Conservation (phyloP, 2,329 filamentous ascomycete genomes). For the Exophiala viscosa region DNA sequence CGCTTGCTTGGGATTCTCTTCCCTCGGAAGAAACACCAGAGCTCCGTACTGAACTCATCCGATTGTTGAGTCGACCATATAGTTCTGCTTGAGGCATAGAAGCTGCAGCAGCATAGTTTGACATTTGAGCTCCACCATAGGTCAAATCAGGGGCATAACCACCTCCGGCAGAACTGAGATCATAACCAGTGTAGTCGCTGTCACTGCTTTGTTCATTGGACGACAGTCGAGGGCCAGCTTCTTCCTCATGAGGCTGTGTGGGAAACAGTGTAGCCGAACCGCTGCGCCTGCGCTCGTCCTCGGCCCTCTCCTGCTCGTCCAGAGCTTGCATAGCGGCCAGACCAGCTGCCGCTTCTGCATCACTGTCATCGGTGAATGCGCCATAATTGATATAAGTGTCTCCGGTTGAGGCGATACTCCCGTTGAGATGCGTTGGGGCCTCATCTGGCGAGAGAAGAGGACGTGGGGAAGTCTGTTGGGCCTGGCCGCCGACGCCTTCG, state of each 20-base stretch:
- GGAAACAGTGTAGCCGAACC: conserved; percentile 30
- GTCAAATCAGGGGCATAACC: conserved; percentile 62
- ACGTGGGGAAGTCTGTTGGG: conserved; percentile 28
- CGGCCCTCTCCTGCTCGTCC: conserved; percentile 67
- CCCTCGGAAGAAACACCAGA: conserved; percentile 29
- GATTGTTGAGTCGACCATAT: conserved; percentile 22
- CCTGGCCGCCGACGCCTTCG: conserved; percentile 15
- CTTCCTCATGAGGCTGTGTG: conserved; percentile 36
- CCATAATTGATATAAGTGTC: conserved; percentile 46
- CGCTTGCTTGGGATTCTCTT: conserved; percentile 26
- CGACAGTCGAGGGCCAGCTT: conserved; percentile 30
- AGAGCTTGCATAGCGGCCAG: conserved; percentile 79
- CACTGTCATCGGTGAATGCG: conserved; percentile 68
- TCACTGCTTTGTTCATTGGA: conserved; percentile 55
- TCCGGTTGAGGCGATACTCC: conserved; percentile 44
- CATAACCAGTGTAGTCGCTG: conserved; percentile 67
- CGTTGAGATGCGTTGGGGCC: conserved; percentile 49
- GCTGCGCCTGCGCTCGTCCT: conserved; percentile 55
- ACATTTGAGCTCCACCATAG: conserved; percentile 53
- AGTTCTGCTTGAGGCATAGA: conserved; percentile 21
- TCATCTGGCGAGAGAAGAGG: conserved; percentile 40
- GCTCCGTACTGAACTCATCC: conserved; percentile 28
- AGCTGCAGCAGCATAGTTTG: conserved; percentile 23
- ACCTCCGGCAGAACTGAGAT: conserved; percentile 70
- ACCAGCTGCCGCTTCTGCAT: conserved; percentile 81